Evolutionary conservation across 2,329 filamentous ascomycete genomes (phyloP), one percentile per base, ranked within the genome.

Genomic region (Epichloe uncinata): DNA sequence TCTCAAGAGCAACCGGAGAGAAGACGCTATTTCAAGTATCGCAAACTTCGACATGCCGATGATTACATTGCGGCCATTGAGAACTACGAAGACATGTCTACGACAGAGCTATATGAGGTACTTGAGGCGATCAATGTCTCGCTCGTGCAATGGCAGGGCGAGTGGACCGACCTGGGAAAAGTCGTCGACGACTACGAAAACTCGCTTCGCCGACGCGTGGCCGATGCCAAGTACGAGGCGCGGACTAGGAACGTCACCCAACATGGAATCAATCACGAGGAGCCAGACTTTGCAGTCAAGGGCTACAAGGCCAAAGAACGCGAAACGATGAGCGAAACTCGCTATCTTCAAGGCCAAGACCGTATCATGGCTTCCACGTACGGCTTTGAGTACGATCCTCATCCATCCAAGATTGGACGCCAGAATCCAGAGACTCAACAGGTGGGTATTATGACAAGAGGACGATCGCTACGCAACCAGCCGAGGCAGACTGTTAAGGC

Each of bases 311-410:
- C 74, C 16, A 68, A 70, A 44, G 65, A 68, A 45, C 65, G 66
- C 37, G 72, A 74, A 42, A 60, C 66, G 2, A 63, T 67, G 54
- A 66, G 63, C 33, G 72, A 74, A 49, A 69, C 69, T 0, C 65
- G 69, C 22, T 69, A 75, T 42, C 67, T 72, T 4, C 73, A 75
- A 50, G 60, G 69, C 48, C 74, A 83, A 59, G 78, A 82, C 63
- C 69, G 69, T 50, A 68, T 80, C 53, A 76, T 78, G 71, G 78
- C 79, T 7, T 70, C 75, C 53, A 70, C 73, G 1, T 83, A 82
- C 57, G 73, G 75, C 15, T 81, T 82, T 56, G 75, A 80, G 52
- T 79, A 81, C 55, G 78, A 82, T 55, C 69, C 74, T 9, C 74
- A 78, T 47, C 71, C 73, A 2, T 72, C 72, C 52, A 77, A 77